phyloP scores from a whole-genome alignment of 2,329 filamentous ascomycete species.

The Coleophoma cylindrospora region DNA sequence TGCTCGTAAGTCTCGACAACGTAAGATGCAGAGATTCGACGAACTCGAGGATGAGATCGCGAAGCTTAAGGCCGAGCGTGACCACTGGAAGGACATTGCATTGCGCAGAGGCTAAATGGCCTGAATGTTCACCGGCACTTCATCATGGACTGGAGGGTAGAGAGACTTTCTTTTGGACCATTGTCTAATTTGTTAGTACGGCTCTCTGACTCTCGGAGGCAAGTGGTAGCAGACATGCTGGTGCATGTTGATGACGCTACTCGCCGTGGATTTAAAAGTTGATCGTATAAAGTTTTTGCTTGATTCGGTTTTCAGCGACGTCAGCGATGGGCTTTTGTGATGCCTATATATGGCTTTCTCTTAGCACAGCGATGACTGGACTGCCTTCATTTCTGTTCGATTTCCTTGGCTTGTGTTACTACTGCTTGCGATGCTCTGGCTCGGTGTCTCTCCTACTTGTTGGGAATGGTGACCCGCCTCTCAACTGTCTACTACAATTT shows the following conservation, averaged over 20 bases:
- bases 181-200: neutral
- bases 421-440: neutral
- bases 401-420: conserved; percentile 1
- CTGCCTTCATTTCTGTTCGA: neutral
- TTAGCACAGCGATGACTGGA: neutral
- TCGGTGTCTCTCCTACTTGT: neutral
- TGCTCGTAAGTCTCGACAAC: conserved; percentile 85
- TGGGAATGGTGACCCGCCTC: conserved; percentile 1
- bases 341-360: neutral
- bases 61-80: conserved; percentile 61
- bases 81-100: conserved; percentile 53
- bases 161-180: conserved; percentile 11
- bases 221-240: conserved; percentile 22
- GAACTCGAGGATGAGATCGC: conserved; percentile 70
- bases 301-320: neutral
- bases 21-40: conserved; percentile 74
- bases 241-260: conserved; percentile 22
- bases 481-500: neutral
- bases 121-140: conserved; percentile 21
- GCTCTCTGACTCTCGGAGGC: conserved; percentile 16
- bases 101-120: conserved; percentile 14
- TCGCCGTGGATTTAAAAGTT: conserved; percentile 18
- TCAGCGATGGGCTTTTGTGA: neutral
- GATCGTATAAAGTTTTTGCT: conserved; percentile 10
- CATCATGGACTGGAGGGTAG: conserved; percentile 26